Evolutionary conservation across 2,329 filamentous ascomycete species (phyloP).

Genomic region (Aspergillus novoparasiticus): DNA sequence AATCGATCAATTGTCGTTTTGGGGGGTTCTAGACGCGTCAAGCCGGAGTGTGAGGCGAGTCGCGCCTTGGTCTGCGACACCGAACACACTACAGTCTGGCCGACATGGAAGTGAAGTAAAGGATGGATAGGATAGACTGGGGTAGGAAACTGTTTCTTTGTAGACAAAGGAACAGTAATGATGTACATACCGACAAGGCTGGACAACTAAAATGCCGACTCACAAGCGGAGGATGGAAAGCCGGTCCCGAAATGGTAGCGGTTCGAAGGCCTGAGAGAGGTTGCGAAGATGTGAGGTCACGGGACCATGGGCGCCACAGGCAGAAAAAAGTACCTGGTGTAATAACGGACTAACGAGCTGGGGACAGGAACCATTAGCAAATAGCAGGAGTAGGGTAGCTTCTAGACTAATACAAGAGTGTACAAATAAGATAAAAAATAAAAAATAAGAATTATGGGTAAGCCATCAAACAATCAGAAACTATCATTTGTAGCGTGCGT

Average conservation of each 20-base stretch:
- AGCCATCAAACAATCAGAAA: conserved; percentile 15
- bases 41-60: conserved; percentile 19
- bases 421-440: conserved; percentile 1
- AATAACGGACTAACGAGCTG: not conserved
- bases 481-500: conserved; percentile 19
- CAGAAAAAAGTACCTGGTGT: conserved; percentile 15
- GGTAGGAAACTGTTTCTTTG: conserved; percentile 7
- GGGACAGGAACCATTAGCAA: conserved; percentile 17
- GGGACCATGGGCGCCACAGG: conserved; percentile 27
- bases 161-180: conserved; percentile 15
- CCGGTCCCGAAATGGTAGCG: conserved; percentile 42
- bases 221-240: conserved; percentile 39
- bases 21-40: conserved; percentile 29
- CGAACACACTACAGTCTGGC: conserved; percentile 19
- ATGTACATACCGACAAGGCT: conserved; percentile 46
- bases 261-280: conserved; percentile 30
- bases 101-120: conserved; percentile 15
- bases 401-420: not conserved
- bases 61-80: conserved; percentile 30
- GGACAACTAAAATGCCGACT: conserved; percentile 43
- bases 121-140: conserved; percentile 1
- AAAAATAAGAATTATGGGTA: conserved; percentile 8
- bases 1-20: conserved; percentile 9
- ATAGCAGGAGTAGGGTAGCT: not conserved
- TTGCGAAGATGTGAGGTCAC: conserved; percentile 29